Evolutionary conservation across 177 flowering plant genomes (phyloP).

Genomic region (Vitis hybrid): DNA sequence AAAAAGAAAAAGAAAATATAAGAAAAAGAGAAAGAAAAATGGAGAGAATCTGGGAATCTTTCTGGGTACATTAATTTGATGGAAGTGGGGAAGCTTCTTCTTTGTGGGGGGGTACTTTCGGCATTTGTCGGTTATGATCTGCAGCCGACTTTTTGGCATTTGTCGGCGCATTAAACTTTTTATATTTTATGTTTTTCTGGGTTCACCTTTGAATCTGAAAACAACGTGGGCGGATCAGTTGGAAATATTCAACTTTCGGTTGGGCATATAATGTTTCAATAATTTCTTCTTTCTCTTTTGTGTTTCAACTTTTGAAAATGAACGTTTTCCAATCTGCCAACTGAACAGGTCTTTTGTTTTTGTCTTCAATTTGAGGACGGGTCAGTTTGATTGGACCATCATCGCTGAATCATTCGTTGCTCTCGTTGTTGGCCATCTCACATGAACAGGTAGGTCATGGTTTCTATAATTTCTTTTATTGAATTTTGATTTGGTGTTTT

Average conservation of each 20-base stretch:
- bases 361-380: conserved; percentile 1
- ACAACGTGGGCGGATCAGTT: conserved; percentile 26
- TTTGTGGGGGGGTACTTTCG: conserved; percentile 20
- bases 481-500: neutral
- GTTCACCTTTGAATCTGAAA: conserved; percentile 1
- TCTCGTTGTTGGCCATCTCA: conserved; percentile 7
- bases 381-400: conserved; percentile 12
- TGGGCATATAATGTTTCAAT: neutral
- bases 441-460: conserved; percentile 19
- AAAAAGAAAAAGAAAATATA: no score
- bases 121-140: conserved; percentile 16
- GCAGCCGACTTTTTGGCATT: conserved; percentile 35
- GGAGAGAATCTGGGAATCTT: conserved; percentile 6
- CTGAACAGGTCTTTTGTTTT: neutral
- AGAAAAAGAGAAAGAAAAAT: no score
- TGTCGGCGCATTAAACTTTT: conserved; percentile 13
- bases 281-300: neutral
- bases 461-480: neutral
- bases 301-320: neutral
- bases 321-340: conserved; percentile 7
- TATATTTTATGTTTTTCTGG: neutral
- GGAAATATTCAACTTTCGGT: conserved; percentile 18
- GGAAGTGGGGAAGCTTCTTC: neutral
- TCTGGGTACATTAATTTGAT: neutral
- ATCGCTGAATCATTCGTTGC: conserved; percentile 8